These are phyloP conservation scores for Fagopyrum tataricum DNA, from an alignment of 148 eudicot species.

Conservation along the genomic window DNA sequence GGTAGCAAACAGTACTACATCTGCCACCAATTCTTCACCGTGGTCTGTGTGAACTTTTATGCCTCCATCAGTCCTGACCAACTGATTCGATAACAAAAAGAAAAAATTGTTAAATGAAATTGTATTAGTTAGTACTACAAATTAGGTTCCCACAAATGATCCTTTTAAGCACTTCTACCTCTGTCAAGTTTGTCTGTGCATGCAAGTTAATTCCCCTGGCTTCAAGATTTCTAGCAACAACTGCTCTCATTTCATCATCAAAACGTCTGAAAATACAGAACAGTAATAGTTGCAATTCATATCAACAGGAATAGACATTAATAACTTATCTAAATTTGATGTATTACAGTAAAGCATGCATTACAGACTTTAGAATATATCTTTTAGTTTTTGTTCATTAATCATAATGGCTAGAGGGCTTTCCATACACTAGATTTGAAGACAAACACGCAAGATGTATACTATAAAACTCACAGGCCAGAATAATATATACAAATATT, in stretches of 20 bases:
- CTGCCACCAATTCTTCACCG: slow-evolving; percentile 87
- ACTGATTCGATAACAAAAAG: slow-evolving; percentile 27
- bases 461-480: neutral
- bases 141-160: slow-evolving; percentile 4
- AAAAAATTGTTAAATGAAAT: neutral
- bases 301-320: neutral
- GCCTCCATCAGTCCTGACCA: slow-evolving; percentile 68
- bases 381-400: neutral
- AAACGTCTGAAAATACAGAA: slow-evolving; percentile 57
- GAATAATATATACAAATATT: neutral
- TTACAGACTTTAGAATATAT: neutral
- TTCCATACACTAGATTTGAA: neutral
- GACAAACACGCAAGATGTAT: neutral
- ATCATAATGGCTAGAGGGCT: neutral
- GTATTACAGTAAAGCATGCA: neutral
- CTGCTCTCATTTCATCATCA: slow-evolving; percentile 98
- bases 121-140: neutral
- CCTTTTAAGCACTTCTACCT: slow-evolving; percentile 37
- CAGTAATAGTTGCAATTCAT: neutral
- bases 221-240: slow-evolving; percentile 84
- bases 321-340: neutral
- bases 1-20: slow-evolving; percentile 93
- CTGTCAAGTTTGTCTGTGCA: slow-evolving; percentile 55
- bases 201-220: slow-evolving; percentile 88
- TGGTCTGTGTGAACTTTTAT: slow-evolving; percentile 77